Conservation (phyloP, 306 rosid species). For the Betula pendula region DNA sequence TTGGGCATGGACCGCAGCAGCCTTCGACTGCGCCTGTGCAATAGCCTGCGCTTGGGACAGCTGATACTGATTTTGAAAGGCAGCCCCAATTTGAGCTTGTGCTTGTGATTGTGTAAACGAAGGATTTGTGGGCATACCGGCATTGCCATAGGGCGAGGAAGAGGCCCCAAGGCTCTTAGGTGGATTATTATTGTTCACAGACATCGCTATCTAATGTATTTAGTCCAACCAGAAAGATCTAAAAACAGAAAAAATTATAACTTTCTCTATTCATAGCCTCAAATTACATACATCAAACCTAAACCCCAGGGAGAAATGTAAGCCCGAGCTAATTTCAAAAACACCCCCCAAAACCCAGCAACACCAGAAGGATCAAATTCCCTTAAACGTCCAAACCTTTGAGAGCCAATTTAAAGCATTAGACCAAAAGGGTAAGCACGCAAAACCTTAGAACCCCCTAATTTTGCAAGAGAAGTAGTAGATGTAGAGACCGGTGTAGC, state of each 20-base stretch:
- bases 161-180: conserved; percentile 81
- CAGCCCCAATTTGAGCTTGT: conserved; percentile 66
- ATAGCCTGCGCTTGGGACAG: conserved; percentile 90
- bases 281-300: neutral
- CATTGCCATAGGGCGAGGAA: conserved; percentile 78
- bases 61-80: conserved; percentile 80
- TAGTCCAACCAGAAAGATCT: conserved; percentile 28
- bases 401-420: neutral
- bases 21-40: conserved; percentile 88
- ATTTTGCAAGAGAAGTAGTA: neutral
- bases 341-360: conserved; percentile 15
- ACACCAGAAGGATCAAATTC: conserved; percentile 2
- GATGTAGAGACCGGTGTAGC: neutral
- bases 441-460: conserved; percentile 20
- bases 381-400: conserved; percentile 11
- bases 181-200: conserved; percentile 78
- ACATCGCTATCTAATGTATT: conserved; percentile 65
- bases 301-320: neutral
- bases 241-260: conserved; percentile 36
- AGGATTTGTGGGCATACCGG: conserved; percentile 65
- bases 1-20: conserved; percentile 71
- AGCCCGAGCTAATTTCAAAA: conserved; percentile 1
- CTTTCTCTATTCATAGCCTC: conserved; percentile 26
- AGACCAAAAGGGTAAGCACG: neutral
- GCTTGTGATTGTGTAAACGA: conserved; percentile 67